A percentile compares a stretch with the other conserved stretches of the same genome.
Evolutionary conservation across 139 green algal genomes (phyloP).

Genomic region (Haematococcus sp.): DNA sequence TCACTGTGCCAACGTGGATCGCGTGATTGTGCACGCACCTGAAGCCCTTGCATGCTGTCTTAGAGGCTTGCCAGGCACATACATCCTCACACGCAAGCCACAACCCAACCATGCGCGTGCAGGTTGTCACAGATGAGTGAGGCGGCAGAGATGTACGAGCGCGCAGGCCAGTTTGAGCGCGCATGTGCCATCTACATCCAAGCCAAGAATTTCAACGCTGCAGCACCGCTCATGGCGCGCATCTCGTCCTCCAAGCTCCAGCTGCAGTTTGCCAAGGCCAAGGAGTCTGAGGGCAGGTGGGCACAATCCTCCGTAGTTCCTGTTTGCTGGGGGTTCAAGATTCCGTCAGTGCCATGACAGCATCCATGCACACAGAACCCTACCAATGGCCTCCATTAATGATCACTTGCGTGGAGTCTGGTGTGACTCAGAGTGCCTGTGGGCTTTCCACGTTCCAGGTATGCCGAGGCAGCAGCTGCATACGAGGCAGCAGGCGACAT

Average conservation of each 20-base stretch:
- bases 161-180: slow-evolving; percentile 62
- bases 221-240: slow-evolving; percentile 66
- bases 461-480: slow-evolving; percentile 37
- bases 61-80: neutral
- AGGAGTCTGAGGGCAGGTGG: slow-evolving; percentile 69
- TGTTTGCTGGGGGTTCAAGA: too few species aligned
- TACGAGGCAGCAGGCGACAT: slow-evolving; percentile 69
- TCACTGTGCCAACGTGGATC: too few species aligned
- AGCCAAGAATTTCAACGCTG: slow-evolving; percentile 64
- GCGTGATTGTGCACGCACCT: too few species aligned
- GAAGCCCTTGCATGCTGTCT: neutral
- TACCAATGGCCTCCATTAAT: neutral
- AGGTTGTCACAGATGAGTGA: slow-evolving; percentile 48
- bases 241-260: slow-evolving; percentile 66
- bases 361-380: too few species aligned
- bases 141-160: slow-evolving; percentile 80
- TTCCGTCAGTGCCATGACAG: too few species aligned
- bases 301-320: too few species aligned
- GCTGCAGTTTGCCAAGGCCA: slow-evolving; percentile 72
- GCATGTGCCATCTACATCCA: slow-evolving; percentile 75
- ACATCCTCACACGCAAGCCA: too few species aligned
- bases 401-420: neutral
- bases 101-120: neutral
- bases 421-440: too few species aligned
- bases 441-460: slow-evolving; percentile 13